Evolutionary conservation across 78 protist species (phyloP), one percentile per base, ranked within the genome.

Genomic region (Salpingoeca rosetta): DNA sequence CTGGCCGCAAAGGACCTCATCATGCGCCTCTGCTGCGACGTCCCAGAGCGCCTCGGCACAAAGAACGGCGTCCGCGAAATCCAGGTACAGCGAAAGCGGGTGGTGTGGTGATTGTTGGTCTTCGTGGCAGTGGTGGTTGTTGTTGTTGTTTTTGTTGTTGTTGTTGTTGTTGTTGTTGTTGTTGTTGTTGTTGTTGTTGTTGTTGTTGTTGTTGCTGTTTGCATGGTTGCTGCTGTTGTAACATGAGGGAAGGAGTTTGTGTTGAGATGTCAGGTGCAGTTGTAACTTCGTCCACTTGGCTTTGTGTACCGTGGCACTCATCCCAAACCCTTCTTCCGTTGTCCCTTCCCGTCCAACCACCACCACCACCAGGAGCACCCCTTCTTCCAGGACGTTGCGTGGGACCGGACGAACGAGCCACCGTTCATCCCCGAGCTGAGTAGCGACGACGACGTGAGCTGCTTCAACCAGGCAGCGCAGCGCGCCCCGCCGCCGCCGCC

Each of bases 341-440:
- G 44, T 28, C 43, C 76, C n/a, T n/a, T n/a, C n/a, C n/a, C n/a
- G n/a, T n/a, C n/a, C n/a, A n/a, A n/a, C n/a, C n/a, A n/a, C n/a
- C n/a, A n/a, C n/a, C 76, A 38, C 83, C 11, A 12, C 24, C 39
- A 57, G 77, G 0, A 31, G 2, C 97, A 96, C 84, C 90, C 92
- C 10, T 96, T 95, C 88, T 96, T 96, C 84, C 43, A 25, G 36
- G 95, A 89, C 41, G 90, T 93, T 26, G 80, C 57, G 11, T 96
- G 96, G 96, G 88, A 57, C 24, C 93, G 44, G 31, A 27, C 76
- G 38, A 27, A 11, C 2, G 10, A 12, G 76, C 36, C 35, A 26
- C 76, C 76, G 38, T 72, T 12, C 38, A 72, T 26, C 35, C 76
- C 76, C 37, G 10, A 72, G 76, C 38, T 72, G 65, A n/a, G n/a